phyloP scores from a whole-genome alignment of 2,329 filamentous ascomycete genomes.

The Ophiostoma triangulosporum region DNA sequence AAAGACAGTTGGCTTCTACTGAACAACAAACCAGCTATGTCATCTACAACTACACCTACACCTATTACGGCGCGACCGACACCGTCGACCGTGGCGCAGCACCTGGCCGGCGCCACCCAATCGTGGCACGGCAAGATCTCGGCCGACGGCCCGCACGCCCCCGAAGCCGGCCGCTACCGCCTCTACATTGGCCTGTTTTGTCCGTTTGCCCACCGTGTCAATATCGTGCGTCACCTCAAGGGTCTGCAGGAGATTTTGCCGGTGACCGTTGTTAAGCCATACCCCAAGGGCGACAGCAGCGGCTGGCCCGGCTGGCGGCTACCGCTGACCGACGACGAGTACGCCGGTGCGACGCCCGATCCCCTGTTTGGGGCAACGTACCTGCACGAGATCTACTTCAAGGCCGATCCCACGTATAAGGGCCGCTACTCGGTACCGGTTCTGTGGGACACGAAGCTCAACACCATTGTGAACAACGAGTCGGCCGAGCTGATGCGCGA shows the following conservation, averaged over 20 bases:
- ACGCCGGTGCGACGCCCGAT: conserved; percentile 46
- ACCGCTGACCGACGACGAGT: conserved; percentile 35
- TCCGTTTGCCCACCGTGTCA: conserved; percentile 49
- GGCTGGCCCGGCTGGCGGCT: conserved; percentile 54
- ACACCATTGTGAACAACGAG: conserved; percentile 48
- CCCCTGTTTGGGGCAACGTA: conserved; percentile 43
- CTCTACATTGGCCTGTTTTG: conserved; percentile 43
- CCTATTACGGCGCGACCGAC: no score
- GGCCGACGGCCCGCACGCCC: conserved; percentile 15
- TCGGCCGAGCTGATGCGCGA: conserved; percentile 43
- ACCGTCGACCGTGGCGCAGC: conserved; percentile 12
- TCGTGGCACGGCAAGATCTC: conserved; percentile 19
- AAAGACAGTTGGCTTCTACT: no score
- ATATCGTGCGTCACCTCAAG: conserved; percentile 44
- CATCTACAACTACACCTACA: neutral
- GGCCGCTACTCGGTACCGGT: conserved; percentile 47
- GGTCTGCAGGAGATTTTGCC: conserved; percentile 40
- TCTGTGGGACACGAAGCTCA: conserved; percentile 46
- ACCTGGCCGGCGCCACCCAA: conserved; percentile 13
- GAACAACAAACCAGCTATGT: neutral
- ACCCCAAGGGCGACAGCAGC: conserved; percentile 50
- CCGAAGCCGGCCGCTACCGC: conserved; percentile 17
- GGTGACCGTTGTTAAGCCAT: conserved; percentile 47
- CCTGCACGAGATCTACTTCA: conserved; percentile 50
- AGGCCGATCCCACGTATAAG: conserved; percentile 44